Base-by-base conservation (phyloP, 148 eudicot genomes). In the Hydrangea macrophylla region DNA sequence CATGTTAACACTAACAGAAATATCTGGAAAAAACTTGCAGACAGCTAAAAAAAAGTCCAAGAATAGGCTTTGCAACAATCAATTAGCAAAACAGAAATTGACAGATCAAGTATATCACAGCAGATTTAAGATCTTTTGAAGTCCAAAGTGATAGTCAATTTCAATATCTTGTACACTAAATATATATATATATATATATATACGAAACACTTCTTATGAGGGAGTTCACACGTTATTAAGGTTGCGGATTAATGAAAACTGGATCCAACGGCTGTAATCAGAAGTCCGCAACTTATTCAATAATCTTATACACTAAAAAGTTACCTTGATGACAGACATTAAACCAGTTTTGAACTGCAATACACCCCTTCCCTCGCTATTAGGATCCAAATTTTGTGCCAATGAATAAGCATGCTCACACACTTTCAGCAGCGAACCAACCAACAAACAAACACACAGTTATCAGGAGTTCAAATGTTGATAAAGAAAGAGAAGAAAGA, bases 301-400 rank as follows among this genome's bases (percentile, higher is more conserved):
- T 64, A 36, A 58, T 58, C 50, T 24, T 39, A 44, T 22, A 44
- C 26, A 50, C 10, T 33, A 35, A 2, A 25, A 56, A 57, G 18
- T 59, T 89, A 91, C 99, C 96, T 95, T 95, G 77, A 95, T 95
- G 32, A 95, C 96, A 69, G 99, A 91, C 97, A 91, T 95, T 70
- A 95, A 83, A 27, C 99, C 99, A 44, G 99, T 95, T 81, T 95
- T 95, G 79, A 95, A 95, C 76, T 95, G 99, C 70, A 95, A 68
- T 42, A 95, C 99, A 72, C 99, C 99, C 77, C 99, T 82, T 63
- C 99, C 99, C 76, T 95, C 99, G 50, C 99, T 89, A 64, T 89
- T 87, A 74, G 99, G 99, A 73, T 95, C 99, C 68, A 95, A 78
- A 80, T 89, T 91, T 77, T 95, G 99, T 60, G 99, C 95, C 83